Conservation (phyloP, 306 rosid species). For the Ammopiptanthus mongolicus region DNA sequence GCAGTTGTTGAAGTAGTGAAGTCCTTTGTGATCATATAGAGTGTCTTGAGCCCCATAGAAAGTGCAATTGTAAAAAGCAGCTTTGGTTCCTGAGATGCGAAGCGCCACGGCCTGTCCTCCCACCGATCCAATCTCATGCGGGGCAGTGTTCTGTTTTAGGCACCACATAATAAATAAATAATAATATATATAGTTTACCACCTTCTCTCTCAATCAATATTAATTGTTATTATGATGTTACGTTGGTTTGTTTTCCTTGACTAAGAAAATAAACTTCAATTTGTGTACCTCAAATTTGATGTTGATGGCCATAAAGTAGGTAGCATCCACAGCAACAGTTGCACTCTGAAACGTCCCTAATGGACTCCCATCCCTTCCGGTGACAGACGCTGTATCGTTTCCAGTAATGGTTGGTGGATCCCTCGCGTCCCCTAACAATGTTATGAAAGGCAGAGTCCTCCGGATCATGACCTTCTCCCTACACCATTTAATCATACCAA, state of each 20-base stretch:
- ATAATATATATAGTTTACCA: too few species aligned
- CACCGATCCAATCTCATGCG: slow-evolving; percentile 31
- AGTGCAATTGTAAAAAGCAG: slow-evolving; percentile 60
- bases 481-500: neutral
- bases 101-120: slow-evolving; percentile 66
- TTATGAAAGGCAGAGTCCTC: slow-evolving; percentile 38
- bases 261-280: neutral
- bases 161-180: neutral
- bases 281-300: slow-evolving; percentile 60
- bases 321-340: slow-evolving; percentile 62
- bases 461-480: slow-evolving; percentile 66
- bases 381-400: slow-evolving; percentile 53
- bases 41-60: slow-evolving; percentile 73
- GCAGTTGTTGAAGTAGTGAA: slow-evolving; percentile 67
- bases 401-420: slow-evolving; percentile 58
- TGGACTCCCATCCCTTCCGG: slow-evolving; percentile 32
- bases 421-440: slow-evolving; percentile 43
- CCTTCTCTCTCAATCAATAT: neutral
- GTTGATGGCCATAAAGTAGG: slow-evolving; percentile 59
- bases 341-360: slow-evolving; percentile 59
- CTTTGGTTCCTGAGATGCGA: slow-evolving; percentile 58
- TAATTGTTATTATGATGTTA: too few species aligned
- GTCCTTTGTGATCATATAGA: slow-evolving; percentile 66
- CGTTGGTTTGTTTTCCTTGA: neutral
- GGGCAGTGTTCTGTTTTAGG: slow-evolving; percentile 54